These are phyloP conservation scores for Drosera capensis DNA, from an alignment of 148 eudicot genomes.

Conservation along the genomic window DNA sequence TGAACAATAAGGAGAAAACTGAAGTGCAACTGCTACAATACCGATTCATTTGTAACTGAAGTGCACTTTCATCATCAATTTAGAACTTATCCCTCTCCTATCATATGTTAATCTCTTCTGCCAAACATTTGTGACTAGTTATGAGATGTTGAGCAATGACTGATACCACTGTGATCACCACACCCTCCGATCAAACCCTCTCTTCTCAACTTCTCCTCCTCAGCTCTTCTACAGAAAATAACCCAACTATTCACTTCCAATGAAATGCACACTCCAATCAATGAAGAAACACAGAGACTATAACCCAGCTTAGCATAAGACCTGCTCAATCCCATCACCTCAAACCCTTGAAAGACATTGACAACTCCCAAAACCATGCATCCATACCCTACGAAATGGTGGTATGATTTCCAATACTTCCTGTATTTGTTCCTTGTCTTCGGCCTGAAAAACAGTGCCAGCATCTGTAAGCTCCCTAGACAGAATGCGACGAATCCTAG, in stretches of 20 bases:
- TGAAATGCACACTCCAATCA: conserved; percentile 68
- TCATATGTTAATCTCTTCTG: too few species aligned
- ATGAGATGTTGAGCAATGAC: too few species aligned
- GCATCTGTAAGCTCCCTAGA: conserved; percentile 59
- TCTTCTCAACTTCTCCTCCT: conserved; percentile 78
- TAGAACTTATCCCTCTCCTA: too few species aligned
- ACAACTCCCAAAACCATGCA: conserved; percentile 78
- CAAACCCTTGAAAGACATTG: conserved; percentile 83
- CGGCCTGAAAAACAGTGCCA: conserved; percentile 76
- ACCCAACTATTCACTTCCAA: conserved; percentile 95
- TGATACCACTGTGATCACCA: too few species aligned
- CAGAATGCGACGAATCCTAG: conserved; percentile 57
- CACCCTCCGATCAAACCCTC: conserved; percentile 38
- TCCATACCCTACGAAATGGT: conserved; percentile 91
- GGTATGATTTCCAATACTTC: conserved; percentile 95
- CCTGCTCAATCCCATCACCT: conserved; percentile 57
- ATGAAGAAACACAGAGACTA: conserved; percentile 55
- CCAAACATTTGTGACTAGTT: too few species aligned
- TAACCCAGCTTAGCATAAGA: conserved; percentile 59
- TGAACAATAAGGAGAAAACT: too few species aligned
- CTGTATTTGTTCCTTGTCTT: conserved; percentile 70
- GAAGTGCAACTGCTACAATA: too few species aligned
- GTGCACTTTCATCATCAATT: too few species aligned
- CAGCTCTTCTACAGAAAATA: conserved; percentile 72
- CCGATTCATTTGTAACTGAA: too few species aligned